Evolutionary conservation across 768 basidiomycete species (phyloP).

Genomic region (Boletus bicolor): DNA sequence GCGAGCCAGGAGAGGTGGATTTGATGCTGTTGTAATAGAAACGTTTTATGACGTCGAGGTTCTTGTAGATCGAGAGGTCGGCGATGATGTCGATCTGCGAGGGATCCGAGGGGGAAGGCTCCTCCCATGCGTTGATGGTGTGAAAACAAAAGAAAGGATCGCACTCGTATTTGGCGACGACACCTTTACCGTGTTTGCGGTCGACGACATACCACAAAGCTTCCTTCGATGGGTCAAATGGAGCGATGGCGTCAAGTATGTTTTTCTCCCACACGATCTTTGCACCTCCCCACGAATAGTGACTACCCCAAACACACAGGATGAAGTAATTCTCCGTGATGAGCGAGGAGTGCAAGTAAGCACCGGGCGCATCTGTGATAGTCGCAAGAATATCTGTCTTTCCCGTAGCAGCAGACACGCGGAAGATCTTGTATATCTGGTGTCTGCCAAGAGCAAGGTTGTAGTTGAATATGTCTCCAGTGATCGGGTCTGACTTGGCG

Average conservation of each 20-base stretch:
- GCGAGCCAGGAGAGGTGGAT: slow-evolving; percentile 22
- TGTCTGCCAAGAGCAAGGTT: slow-evolving; percentile 28
- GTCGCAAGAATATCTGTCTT: slow-evolving; percentile 34
- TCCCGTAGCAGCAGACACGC: slow-evolving; percentile 30
- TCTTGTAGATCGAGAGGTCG: slow-evolving; percentile 35
- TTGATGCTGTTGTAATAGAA: slow-evolving; percentile 32
- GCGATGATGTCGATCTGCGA: slow-evolving; percentile 32
- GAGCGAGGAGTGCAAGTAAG: slow-evolving; percentile 38
- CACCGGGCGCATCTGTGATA: slow-evolving; percentile 37
- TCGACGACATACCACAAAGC: slow-evolving; percentile 39
- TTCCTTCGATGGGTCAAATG: slow-evolving; percentile 28
- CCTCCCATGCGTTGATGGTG: slow-evolving; percentile 39
- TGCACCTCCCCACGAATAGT: slow-evolving; percentile 28
- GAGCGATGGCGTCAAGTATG: slow-evolving; percentile 31
- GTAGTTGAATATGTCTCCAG: slow-evolving; percentile 38
- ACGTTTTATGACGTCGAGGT: slow-evolving; percentile 31
- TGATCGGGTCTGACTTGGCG: slow-evolving; percentile 34
- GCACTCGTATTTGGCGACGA: slow-evolving; percentile 37
- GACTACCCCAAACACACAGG: slow-evolving; percentile 34
- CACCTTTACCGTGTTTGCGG: slow-evolving; percentile 33
- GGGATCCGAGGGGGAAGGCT: slow-evolving; percentile 19
- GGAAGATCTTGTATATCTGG: slow-evolving; percentile 35
- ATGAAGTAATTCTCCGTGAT: slow-evolving; percentile 38
- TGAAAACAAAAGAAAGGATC: slow-evolving; percentile 42
- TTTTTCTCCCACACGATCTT: slow-evolving; percentile 33